Evolutionary conservation across 2,329 filamentous ascomycete genomes (phyloP).

Genomic region (Pseudodiploospora longispora): DNA sequence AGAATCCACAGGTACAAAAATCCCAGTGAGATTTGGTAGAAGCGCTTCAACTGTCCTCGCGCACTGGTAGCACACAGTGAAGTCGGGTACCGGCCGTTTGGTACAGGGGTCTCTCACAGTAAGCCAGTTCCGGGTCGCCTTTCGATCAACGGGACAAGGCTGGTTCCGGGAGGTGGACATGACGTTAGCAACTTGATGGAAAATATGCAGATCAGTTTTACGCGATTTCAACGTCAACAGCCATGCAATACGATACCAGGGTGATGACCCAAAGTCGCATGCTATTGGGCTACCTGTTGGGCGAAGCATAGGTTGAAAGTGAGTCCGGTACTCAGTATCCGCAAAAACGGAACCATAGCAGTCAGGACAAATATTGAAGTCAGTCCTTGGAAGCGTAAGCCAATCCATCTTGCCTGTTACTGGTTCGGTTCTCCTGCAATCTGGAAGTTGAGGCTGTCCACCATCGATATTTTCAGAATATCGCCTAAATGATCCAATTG

Average conservation of each 20-base stretch:
- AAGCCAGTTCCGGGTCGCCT: conserved; percentile 61
- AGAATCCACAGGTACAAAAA: conserved; percentile 50
- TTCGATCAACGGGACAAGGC: conserved; percentile 50
- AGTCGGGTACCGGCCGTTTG: conserved; percentile 56
- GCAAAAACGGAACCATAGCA: conserved; percentile 68
- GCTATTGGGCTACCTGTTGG: conserved; percentile 49
- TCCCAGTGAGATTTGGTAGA: conserved; percentile 61
- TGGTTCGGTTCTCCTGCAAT: conserved; percentile 60
- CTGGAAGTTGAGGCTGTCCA: conserved; percentile 38
- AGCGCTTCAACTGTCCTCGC: conserved; percentile 63
- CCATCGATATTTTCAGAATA: conserved; percentile 38
- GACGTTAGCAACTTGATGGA: conserved; percentile 61
- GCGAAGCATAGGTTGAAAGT: conserved; percentile 53
- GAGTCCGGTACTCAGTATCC: conserved; percentile 56
- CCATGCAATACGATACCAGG: conserved; percentile 82
- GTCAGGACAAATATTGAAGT: conserved; percentile 73
- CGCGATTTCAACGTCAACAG: conserved; percentile 67
- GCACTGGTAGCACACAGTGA: conserved; percentile 69
- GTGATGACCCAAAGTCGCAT: conserved; percentile 70
- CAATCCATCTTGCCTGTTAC: conserved; percentile 64
- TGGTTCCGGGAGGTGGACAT: conserved; percentile 36
- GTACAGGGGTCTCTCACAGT: conserved; percentile 63
- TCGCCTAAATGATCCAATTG: conserved; percentile 40
- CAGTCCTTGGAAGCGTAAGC: conserved; percentile 65
- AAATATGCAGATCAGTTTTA: conserved; percentile 55